These are phyloP conservation scores for Tilletiopsis washingtonensis DNA, from an alignment of 1,284 basidiomycete genomes.

Conservation along the genomic window DNA sequence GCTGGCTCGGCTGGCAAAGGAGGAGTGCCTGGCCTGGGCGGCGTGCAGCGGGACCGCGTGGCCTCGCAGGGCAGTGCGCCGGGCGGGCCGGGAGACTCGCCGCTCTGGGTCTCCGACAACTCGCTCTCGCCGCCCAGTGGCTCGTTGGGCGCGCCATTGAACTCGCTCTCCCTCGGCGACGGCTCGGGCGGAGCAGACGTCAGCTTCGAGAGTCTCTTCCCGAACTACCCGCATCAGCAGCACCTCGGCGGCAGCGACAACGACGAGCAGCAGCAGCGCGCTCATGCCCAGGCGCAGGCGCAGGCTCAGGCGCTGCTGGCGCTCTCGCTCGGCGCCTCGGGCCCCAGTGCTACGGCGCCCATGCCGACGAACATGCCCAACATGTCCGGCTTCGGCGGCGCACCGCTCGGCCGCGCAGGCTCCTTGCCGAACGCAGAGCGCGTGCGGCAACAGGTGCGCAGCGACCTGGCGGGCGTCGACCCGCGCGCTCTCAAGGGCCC, in stretches of 20 bases:
- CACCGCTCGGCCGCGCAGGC: no score
- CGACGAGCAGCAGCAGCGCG: conserved; percentile 1
- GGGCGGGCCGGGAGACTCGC: neutral
- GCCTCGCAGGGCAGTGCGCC: conserved; percentile 1
- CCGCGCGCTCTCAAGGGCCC: conserved; percentile 30
- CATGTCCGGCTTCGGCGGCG: no score
- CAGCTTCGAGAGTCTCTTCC: no score
- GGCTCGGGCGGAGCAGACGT: no score
- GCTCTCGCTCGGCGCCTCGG: neutral
- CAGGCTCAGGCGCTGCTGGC: neutral
- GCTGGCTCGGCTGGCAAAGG: neutral
- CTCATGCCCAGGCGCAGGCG: conserved; percentile 1
- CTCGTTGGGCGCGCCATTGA: conserved; percentile 23
- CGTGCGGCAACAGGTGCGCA: conserved; percentile 20
- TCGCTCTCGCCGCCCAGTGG: conserved; percentile 18
- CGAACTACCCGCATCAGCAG: no score
- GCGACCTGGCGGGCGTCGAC: conserved; percentile 31
- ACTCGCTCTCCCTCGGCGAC: conserved; percentile 19
- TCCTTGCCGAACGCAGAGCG: no score
- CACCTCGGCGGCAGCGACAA: conserved; percentile 7
- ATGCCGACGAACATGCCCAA: no score
- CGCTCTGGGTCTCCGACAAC: conserved; percentile 8
- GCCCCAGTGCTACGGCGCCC: conserved; percentile 12
- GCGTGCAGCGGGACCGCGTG: conserved; percentile 12
- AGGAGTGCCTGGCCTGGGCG: neutral